Percentiles rank a stretch among this genome's conserved stretches.
These are phyloP conservation scores for Puccinia coronata DNA, from an alignment of 1,284 basidiomycete species.

Conservation along the genomic window DNA sequence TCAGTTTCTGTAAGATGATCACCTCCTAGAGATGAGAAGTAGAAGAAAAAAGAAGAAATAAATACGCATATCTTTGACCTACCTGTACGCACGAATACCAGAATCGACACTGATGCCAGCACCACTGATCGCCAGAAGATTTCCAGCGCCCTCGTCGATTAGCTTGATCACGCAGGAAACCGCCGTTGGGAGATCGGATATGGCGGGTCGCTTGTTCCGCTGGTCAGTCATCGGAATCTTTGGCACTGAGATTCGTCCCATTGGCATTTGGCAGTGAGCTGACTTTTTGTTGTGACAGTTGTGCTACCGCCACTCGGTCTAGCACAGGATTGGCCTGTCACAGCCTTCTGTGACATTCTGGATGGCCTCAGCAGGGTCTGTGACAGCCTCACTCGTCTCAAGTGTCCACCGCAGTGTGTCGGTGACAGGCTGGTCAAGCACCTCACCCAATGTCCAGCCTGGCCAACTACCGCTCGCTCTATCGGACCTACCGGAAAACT, in stretches of 20 bases:
- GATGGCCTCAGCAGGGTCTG: not conserved
- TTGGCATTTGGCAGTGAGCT: not conserved
- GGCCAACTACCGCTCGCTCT: constrained; percentile 20
- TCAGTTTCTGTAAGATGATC: too few relatives aligned
- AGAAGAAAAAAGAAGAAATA: not conserved
- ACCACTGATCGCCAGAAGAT: constrained; percentile 47
- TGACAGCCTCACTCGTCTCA: not conserved
- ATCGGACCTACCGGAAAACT: constrained; percentile 22
- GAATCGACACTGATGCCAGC: constrained; percentile 58
- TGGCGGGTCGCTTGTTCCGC: not conserved
- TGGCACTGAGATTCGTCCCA: constrained; percentile 20
- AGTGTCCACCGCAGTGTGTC: not conserved
- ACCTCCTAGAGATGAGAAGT: not conserved
- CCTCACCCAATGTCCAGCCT: not conserved
- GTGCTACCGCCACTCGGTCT: too few relatives aligned
- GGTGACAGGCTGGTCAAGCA: not conserved
- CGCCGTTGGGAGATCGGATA: constrained; percentile 17
- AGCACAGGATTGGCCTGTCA: too few relatives aligned
- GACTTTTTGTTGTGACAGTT: too few relatives aligned
- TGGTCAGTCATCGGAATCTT: constrained; percentile 9
- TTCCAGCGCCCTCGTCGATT: constrained; percentile 7
- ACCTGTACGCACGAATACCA: constrained; percentile 58
- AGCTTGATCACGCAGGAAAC: not conserved
- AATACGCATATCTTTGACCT: too few relatives aligned
- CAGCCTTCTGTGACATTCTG: not conserved